Conservation (phyloP, 768 basidiomycete species). For the Boletus vinaceobasis region DNA sequence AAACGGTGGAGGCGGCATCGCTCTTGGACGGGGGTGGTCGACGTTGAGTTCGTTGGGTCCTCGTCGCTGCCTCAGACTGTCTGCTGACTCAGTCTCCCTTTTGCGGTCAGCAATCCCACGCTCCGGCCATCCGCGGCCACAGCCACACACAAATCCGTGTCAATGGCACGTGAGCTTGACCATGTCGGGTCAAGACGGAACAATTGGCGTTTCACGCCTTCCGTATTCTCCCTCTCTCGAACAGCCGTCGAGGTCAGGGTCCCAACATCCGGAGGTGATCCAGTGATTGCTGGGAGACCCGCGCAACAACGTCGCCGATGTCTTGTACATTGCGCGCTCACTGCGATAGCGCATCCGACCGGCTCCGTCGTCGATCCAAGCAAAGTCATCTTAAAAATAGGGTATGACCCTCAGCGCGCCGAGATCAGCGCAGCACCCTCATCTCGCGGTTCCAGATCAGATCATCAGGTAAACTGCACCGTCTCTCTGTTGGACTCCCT, state of each 20-base stretch:
- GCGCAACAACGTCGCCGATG: neutral
- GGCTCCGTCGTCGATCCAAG: too few relatives aligned
- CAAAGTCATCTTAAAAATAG: neutral
- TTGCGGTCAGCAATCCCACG: conserved; percentile 6
- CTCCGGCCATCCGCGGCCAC: conserved; percentile 2
- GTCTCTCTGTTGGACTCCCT: neutral
- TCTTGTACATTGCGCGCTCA: neutral
- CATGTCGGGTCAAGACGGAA: neutral
- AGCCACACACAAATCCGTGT: neutral
- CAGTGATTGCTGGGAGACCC: neutral
- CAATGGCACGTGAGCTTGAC: too few relatives aligned
- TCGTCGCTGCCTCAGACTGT: conserved; percentile 7
- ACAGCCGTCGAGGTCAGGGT: neutral
- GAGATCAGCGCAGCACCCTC: neutral
- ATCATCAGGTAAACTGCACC: neutral
- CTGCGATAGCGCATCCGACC: too few relatives aligned
- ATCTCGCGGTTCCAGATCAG: neutral
- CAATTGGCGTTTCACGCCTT: neutral
- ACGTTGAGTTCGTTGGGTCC: conserved; percentile 16
- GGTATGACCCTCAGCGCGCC: neutral
- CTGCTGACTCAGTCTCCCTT: conserved; percentile 10
- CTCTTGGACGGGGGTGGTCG: conserved; percentile 15
- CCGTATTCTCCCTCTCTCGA: neutral
- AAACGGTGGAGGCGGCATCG: conserved; percentile 35
- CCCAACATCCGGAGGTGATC: too few relatives aligned